phyloP scores from a whole-genome alignment of 345 rosid species.

The Orychophragmus violaceus region DNA sequence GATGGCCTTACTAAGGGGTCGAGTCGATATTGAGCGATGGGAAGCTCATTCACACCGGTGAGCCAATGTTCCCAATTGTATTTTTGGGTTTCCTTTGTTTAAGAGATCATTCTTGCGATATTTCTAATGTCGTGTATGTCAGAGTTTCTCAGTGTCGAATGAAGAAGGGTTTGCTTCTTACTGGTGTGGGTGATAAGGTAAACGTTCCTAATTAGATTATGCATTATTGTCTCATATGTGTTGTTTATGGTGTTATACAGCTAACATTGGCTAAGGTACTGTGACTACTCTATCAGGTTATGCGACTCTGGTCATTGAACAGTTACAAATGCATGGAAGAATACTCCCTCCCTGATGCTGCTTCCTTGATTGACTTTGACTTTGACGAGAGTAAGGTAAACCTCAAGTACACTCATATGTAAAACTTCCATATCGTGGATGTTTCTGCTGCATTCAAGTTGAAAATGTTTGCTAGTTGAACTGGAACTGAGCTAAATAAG shows the following conservation, averaged over 20 bases:
- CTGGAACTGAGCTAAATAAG: background rate
- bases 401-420: background rate
- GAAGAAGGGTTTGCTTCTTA: slow-evolving; percentile 74
- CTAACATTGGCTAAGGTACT: background rate
- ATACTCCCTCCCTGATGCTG: slow-evolving; percentile 52
- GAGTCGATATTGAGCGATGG: slow-evolving; percentile 62
- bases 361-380: slow-evolving; percentile 69
- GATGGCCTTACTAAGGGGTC: slow-evolving; percentile 40
- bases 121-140: slow-evolving; percentile 23
- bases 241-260: background rate
- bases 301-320: slow-evolving; percentile 85
- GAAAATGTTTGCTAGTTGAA: background rate
- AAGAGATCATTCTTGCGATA: background rate
- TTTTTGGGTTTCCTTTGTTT: background rate
- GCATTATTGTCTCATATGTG: background rate
- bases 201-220: background rate
- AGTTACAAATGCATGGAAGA: slow-evolving; percentile 64
- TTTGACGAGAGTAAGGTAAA: slow-evolving; percentile 96
- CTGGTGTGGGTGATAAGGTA: slow-evolving; percentile 97
- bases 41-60: slow-evolving; percentile 74
- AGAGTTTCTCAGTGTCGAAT: slow-evolving; percentile 80
- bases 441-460: background rate
- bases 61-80: background rate
- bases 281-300: slow-evolving; percentile 45
- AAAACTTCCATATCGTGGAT: background rate